These are phyloP conservation scores for Arachis monticola DNA, from an alignment of 331 rosid genomes.

Conservation along the genomic window DNA sequence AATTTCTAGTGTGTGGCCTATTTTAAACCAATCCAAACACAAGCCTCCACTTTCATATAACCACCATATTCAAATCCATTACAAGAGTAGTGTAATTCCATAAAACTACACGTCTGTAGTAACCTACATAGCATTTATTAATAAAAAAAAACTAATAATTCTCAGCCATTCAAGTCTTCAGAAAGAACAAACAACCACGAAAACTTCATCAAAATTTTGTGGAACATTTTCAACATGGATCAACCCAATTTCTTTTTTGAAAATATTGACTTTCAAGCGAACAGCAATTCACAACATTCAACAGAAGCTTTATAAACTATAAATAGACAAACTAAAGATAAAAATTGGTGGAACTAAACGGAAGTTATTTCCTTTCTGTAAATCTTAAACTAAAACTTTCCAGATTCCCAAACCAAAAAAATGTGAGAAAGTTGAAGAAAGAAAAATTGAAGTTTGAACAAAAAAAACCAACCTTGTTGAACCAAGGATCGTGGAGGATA, in stretches of 20 bases:
- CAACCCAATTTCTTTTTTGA: background rate
- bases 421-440: background rate
- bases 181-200: background rate
- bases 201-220: no score
- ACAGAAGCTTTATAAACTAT: background rate
- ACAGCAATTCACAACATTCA: background rate
- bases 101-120: background rate
- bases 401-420: background rate
- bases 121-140: background rate
- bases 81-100: slow-evolving; percentile 7
- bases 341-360: background rate
- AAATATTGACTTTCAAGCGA: no score
- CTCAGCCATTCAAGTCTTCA: slow-evolving; percentile 17
- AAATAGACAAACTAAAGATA: background rate
- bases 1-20: no score
- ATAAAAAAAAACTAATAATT: no score
- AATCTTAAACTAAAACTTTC: background rate
- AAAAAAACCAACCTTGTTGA: slow-evolving; percentile 72
- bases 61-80: background rate
- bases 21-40: no score
- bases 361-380: background rate
- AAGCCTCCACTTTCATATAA: no score
- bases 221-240: background rate
- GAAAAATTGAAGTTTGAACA: background rate
- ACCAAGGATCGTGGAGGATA: slow-evolving; percentile 99